A percentile compares a stretch with the other conserved stretches of the same genome.
Evolutionary conservation across 169 alveolate species (phyloP).

Genomic region (Cryptosporidium meleagridis): DNA sequence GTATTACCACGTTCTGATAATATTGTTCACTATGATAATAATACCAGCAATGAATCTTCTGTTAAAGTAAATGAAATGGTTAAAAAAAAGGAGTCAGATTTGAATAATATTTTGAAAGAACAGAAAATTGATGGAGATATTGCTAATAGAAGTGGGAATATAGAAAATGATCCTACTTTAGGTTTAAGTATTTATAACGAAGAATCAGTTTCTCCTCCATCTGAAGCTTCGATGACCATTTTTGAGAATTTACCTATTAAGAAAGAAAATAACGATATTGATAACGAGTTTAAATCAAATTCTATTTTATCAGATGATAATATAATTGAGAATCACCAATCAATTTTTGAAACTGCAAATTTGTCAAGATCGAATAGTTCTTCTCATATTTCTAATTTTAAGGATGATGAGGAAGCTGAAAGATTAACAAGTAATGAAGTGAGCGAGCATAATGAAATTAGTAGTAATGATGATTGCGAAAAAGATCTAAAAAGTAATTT

Average conservation of each 20-base stretch:
- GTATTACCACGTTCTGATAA: constrained; percentile 30
- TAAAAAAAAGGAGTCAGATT: neutral
- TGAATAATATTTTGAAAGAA: neutral
- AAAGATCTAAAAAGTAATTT: no score
- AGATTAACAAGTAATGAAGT: constrained; percentile 34
- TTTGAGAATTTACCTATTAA: constrained; percentile 53
- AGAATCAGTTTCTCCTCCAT: constrained; percentile 59
- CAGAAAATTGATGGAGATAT: neutral
- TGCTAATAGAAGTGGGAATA: neutral
- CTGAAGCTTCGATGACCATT: constrained; percentile 57
- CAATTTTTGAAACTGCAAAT: constrained; percentile 40
- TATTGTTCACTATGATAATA: neutral
- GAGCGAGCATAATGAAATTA: neutral
- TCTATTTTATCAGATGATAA: neutral
- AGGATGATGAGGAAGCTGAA: neutral
- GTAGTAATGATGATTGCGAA: neutral
- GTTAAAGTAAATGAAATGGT: constrained; percentile 9
- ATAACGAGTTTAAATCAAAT: neutral
- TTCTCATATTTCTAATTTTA: neutral
- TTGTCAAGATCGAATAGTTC: constrained; percentile 31
- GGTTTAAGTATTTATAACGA: constrained; percentile 20
- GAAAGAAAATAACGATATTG: neutral
- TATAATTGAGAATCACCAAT: neutral
- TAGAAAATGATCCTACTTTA: neutral
- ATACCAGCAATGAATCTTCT: neutral